Evolutionary conservation across 2,329 filamentous ascomycete genomes (phyloP), one percentile per base, ranked within the genome.

Genomic region (Phaeosphaeria sp.): DNA sequence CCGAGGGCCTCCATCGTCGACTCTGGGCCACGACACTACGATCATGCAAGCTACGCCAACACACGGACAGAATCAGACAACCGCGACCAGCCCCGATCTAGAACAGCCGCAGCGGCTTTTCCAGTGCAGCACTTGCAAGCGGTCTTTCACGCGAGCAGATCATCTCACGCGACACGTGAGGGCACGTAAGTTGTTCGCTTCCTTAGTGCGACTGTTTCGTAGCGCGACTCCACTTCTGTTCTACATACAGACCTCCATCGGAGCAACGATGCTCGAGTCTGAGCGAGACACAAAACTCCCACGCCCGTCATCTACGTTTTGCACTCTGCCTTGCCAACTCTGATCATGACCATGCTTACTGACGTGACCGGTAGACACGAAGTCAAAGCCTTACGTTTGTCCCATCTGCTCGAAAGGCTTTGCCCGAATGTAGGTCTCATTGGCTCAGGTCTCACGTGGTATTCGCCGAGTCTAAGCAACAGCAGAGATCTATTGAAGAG

Each of bases 91-190:
- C 40, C 57, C 66, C 18, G 64, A 69, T 51, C 36, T 57, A 47
- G 66, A 67, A 20, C 61, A 64, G 49, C 53, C 62, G 2, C 60
- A 64, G 36, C 66, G 71, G 22, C 64, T 71, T 24, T 84, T 83
- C 64, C 81, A 82, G 65, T 85, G 83, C 64, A 81, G 81, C 58
- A 81, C 81, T 51, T 86, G 83, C 68, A 78, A 79, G 57, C 82
- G 81, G 49, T 80, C 77, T 52, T 86, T 85, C 69, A 81, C 80
- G 11, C 77, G 83, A 25, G 78, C 82, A 4, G 83, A 86, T 67
- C 83, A 85, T 69, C 74, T 86, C 22, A 80, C 79, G 51, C 80
- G 83, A 47, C 83, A 85, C 73, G 81, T 84, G 43, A 80, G 83
- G 61, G 81, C 83, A 59, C 82, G 78, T 79, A 65, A 55, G 72